Base-by-base conservation (phyloP, 2,329 filamentous ascomycete genomes). In the Penicillium oxalicum region DNA sequence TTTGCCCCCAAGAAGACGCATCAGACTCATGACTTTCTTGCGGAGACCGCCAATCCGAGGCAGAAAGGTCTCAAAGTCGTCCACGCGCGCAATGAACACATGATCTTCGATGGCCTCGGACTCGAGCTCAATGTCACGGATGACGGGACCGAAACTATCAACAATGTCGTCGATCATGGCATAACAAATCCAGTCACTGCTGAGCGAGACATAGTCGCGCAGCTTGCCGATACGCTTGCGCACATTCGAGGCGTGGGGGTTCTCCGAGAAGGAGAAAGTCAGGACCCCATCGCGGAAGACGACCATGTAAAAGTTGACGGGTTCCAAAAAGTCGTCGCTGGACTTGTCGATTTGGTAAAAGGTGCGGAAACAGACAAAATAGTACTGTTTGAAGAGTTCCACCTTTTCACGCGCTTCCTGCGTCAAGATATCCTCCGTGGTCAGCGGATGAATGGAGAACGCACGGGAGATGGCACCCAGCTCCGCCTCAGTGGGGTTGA, bases 111-210 rank as follows among this genome's bases (percentile, higher is more conserved):
- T 96, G 9, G 82, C 81, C 66, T 98, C 93, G 1, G 91, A 91
- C 61, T 95, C 88, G 13, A 82, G 71, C 71, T 98, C 93, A 44
- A 95, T 86, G 47, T 88, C 85, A 48, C 83, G 84, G 55, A 98
- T 95, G 28, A 90, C 84, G 11, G 91, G 91, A 0, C 87, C 91
- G 63, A 97, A 98, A 24, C 83, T 88, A 73, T 98, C 93, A 51
- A 97, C 93, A 64, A 98, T 98, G 65, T 98, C 89, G 69, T 98
- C 93, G 66, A 98, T 97, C 64, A 98, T 79, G 38, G 93, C 93
- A 66, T 98, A 98, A 75, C 93, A 98, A 60, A 97, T 94, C 91
- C 94, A 98, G 71, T 98, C 93, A 59, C 90, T 91, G 65, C 89
- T 95, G 35, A 98, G 78, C 53, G 91, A 85, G 61, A 97, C 87